Evolutionary conservation across 352 stramenopile species (phyloP).

Genomic region (Phytophthora capsici): DNA sequence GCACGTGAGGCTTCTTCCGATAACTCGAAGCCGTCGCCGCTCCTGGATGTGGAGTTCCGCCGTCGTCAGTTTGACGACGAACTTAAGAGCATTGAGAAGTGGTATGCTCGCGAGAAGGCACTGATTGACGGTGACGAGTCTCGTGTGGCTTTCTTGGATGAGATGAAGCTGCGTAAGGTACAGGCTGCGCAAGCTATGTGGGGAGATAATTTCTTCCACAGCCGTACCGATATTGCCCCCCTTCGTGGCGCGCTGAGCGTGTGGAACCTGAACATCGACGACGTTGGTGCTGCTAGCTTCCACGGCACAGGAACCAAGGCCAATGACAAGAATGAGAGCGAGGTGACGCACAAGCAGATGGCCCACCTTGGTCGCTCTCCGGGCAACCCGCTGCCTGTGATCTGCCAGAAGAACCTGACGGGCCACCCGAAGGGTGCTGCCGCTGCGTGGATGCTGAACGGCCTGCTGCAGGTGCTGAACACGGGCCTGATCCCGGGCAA

Average conservation of each 20-base stretch:
- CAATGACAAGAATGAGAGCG: slow-evolving; percentile 91
- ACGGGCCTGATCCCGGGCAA: slow-evolving; percentile 81
- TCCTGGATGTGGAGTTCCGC: slow-evolving; percentile 79
- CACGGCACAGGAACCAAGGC: slow-evolving; percentile 85
- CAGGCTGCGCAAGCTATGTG: slow-evolving; percentile 70
- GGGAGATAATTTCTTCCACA: slow-evolving; percentile 71
- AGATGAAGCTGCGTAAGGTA: slow-evolving; percentile 76
- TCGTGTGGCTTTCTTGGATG: slow-evolving; percentile 55
- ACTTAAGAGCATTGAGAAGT: slow-evolving; percentile 72
- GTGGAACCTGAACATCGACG: slow-evolving; percentile 83
- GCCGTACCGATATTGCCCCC: slow-evolving; percentile 62
- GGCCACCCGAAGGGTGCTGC: slow-evolving; percentile 86
- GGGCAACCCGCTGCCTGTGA: slow-evolving; percentile 77
- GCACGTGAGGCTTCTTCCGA: slow-evolving; percentile 56
- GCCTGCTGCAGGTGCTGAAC: slow-evolving; percentile 82
- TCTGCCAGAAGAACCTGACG: slow-evolving; percentile 88
- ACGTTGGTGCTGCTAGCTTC: slow-evolving; percentile 84
- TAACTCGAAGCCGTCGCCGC: slow-evolving; percentile 43
- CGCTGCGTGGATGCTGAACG: slow-evolving; percentile 88
- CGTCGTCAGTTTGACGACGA: slow-evolving; percentile 79
- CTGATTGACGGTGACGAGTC: slow-evolving; percentile 31
- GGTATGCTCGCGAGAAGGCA: slow-evolving; percentile 66
- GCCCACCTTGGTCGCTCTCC: slow-evolving; percentile 71
- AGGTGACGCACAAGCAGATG: slow-evolving; percentile 89
- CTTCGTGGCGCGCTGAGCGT: slow-evolving; percentile 77